These are phyloP conservation scores for Theobroma cacao DNA, from an alignment of 345 rosid species.

Conservation along the genomic window DNA sequence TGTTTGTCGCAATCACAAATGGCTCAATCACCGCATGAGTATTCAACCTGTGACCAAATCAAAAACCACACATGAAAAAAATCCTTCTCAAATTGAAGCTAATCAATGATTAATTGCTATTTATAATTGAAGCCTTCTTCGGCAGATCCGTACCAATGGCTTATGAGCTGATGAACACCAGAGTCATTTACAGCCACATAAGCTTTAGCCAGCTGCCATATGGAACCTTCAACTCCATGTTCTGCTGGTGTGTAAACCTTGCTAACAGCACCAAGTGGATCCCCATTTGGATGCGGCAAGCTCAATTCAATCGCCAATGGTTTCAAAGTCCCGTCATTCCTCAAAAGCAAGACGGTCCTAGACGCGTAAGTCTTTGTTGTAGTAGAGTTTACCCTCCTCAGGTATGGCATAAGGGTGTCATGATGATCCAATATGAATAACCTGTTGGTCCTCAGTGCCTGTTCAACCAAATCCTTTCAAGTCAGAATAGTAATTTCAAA, in stretches of 20 bases:
- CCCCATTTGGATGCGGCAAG: slow-evolving; percentile 70
- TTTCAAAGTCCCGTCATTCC: slow-evolving; percentile 75
- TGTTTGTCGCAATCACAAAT: slow-evolving; percentile 67
- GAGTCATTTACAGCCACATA: slow-evolving; percentile 85
- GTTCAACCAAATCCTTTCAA: neutral
- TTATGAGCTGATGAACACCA: slow-evolving; percentile 84
- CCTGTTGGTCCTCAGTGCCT: slow-evolving; percentile 63
- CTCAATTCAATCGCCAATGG: slow-evolving; percentile 85
- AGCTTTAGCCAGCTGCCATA: slow-evolving; percentile 92
- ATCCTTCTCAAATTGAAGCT: neutral
- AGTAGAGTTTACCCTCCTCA: slow-evolving; percentile 65
- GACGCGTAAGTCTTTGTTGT: slow-evolving; percentile 63
- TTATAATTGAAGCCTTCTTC: neutral
- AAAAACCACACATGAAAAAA: neutral
- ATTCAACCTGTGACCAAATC: slow-evolving; percentile 46
- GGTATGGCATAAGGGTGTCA: slow-evolving; percentile 72
- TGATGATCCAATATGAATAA: slow-evolving; percentile 84
- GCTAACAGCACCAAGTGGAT: slow-evolving; percentile 54
- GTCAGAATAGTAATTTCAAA: neutral
- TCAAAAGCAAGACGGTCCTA: slow-evolving; percentile 74
- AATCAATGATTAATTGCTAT: neutral
- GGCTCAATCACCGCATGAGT: slow-evolving; percentile 80
- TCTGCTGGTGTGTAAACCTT: slow-evolving; percentile 73
- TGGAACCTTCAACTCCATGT: slow-evolving; percentile 53
- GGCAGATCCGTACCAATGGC: slow-evolving; percentile 67